Conservation (phyloP, 257 asterid genomes). For the Haberlea rhodopensis region DNA sequence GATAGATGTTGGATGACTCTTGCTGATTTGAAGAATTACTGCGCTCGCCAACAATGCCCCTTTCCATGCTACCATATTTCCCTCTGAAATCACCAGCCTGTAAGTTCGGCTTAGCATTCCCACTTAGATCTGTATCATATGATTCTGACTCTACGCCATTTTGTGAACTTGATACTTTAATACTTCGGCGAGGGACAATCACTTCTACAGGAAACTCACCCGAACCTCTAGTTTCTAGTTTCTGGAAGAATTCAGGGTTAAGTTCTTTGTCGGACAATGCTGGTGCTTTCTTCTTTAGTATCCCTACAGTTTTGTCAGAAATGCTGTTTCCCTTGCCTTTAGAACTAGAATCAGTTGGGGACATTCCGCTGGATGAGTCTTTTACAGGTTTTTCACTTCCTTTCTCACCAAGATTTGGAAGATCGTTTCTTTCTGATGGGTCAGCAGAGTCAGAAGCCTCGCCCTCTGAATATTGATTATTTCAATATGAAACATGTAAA, state of each 20-base stretch:
- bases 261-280: constrained; percentile 75
- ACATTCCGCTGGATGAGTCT: constrained; percentile 48
- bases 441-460: too few relatives aligned
- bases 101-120: too few relatives aligned
- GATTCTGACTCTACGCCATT: constrained; percentile 57
- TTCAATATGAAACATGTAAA: too few relatives aligned
- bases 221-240: too few relatives aligned
- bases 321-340: constrained; percentile 57
- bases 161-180: constrained; percentile 55
- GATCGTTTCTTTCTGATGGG: too few relatives aligned
- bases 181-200: constrained; percentile 77
- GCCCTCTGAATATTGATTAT: too few relatives aligned
- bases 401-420: too few relatives aligned
- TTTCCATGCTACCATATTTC: constrained; percentile 38
- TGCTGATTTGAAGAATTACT: constrained; percentile 52
- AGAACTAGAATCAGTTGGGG: constrained; percentile 48
- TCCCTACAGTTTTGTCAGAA: constrained; percentile 72
- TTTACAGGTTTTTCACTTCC: constrained; percentile 42
- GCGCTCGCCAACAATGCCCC: constrained; percentile 44
- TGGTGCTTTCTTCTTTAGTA: constrained; percentile 84
- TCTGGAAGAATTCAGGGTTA: constrained; percentile 95
- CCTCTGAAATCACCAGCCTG: constrained; percentile 36
- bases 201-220: constrained; percentile 93
- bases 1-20: constrained; percentile 43
- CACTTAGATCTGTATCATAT: too few relatives aligned